Evolutionary conservation across 2,329 filamentous ascomycete genomes (phyloP).

Genomic region (Trichophyton schoenleinii): DNA sequence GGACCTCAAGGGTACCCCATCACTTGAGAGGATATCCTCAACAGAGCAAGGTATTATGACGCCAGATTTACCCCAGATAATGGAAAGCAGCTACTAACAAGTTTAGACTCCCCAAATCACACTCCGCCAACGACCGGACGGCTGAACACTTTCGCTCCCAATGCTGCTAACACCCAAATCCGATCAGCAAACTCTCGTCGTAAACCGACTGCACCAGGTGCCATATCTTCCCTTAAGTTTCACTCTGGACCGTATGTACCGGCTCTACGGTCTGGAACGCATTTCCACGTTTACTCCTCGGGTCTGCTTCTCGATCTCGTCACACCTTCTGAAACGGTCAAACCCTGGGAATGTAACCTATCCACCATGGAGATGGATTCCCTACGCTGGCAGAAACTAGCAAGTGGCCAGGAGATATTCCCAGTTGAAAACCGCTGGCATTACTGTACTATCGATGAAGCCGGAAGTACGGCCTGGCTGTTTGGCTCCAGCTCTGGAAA

Average conservation of each 20-base stretch:
- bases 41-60: constrained; percentile 46
- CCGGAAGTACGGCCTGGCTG: constrained; percentile 92
- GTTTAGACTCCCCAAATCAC: constrained; percentile 25
- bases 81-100: constrained; percentile 25
- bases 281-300: constrained; percentile 91
- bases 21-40: constrained; percentile 60
- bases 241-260: constrained; percentile 76
- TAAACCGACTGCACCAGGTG: constrained; percentile 57
- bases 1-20: constrained; percentile 79
- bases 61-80: constrained; percentile 17
- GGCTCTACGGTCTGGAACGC: constrained; percentile 76
- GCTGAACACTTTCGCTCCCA: constrained; percentile 55
- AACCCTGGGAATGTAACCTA: constrained; percentile 74
- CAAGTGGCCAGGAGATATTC: constrained; percentile 89
- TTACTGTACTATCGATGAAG: constrained; percentile 91
- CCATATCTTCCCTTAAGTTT: constrained; percentile 83
- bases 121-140: constrained; percentile 26
- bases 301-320: constrained; percentile 88
- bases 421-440: constrained; percentile 90
- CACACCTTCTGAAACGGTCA: constrained; percentile 78
- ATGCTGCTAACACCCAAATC: constrained; percentile 50
- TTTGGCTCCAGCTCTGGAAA: constrained; percentile 72
- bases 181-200: constrained; percentile 37
- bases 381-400: constrained; percentile 86
- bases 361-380: constrained; percentile 79